A percentile compares a stretch with the other conserved stretches of the same genome.
Conservation (phyloP, 257 asterid genomes). For the Solanum rostratum region DNA sequence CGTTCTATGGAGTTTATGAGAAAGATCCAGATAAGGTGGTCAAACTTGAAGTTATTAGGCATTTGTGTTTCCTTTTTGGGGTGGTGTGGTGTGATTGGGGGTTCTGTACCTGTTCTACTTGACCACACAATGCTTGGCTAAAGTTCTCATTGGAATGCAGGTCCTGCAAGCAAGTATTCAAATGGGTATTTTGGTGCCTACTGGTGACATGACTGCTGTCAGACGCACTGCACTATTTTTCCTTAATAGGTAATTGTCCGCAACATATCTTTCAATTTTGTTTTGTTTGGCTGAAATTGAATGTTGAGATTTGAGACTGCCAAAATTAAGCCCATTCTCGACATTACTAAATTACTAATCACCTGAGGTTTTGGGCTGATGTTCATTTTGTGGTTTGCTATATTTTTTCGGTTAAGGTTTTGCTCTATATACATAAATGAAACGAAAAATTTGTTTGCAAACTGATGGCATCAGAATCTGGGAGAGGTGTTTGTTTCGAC, state of each 20-base stretch:
- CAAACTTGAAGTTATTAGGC: neutral
- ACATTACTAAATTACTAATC: neutral
- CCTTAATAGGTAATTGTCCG: conserved; percentile 55
- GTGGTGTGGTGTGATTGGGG: neutral
- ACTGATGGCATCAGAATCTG: neutral
- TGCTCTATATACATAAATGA: neutral
- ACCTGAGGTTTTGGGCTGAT: neutral
- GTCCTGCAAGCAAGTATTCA: conserved; percentile 82
- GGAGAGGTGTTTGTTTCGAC: neutral
- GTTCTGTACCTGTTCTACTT: neutral
- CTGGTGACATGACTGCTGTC: conserved; percentile 92
- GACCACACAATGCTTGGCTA: neutral
- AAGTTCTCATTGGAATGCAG: conserved; percentile 21
- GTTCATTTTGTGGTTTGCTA: neutral
- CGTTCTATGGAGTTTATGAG: conserved; percentile 87
- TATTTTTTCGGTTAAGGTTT: neutral
- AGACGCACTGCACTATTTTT: conserved; percentile 86
- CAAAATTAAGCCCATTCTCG: neutral
- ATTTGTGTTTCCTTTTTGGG: neutral
- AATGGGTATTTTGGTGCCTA: conserved; percentile 91
- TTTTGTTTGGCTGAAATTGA: neutral
- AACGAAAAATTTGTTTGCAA: neutral
- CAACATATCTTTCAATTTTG: neutral
- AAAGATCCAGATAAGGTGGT: conserved; percentile 79
- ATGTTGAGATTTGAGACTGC: neutral